A percentile compares a stretch with the other conserved stretches of the same genome.
Evolutionary conservation across 331 rosid genomes (phyloP).

Genomic region (Telfairia occidentalis): DNA sequence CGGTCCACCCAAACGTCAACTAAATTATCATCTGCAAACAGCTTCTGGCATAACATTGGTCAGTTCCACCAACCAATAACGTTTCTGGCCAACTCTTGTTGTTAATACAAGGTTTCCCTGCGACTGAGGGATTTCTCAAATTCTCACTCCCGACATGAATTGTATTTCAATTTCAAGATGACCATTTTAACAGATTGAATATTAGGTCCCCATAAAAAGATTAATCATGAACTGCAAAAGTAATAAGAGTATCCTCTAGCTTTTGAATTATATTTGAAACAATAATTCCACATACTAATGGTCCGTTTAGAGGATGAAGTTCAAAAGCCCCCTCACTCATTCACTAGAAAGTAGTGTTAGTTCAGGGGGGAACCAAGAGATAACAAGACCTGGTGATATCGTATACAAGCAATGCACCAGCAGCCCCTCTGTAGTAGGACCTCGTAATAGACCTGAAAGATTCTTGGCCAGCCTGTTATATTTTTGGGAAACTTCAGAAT

Average conservation of each 20-base stretch:
- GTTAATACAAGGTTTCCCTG: neutral
- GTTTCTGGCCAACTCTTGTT: neutral
- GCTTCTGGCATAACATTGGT: neutral
- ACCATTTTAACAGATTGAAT: neutral
- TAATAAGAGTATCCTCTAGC: neutral
- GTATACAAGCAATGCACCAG: constrained; percentile 93
- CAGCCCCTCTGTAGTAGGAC: constrained; percentile 94
- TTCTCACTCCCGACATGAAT: neutral
- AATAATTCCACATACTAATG: neutral
- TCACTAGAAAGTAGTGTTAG: neutral
- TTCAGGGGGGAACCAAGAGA: constrained; percentile 10
- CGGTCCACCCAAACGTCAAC: neutral
- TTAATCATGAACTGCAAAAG: neutral
- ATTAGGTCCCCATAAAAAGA: neutral
- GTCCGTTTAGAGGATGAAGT: neutral
- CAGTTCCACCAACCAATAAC: neutral
- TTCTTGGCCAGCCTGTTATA: constrained; percentile 86
- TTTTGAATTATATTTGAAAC: neutral
- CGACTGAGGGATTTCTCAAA: neutral
- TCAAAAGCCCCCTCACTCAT: neutral
- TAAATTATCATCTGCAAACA: neutral
- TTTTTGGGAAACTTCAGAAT: neutral
- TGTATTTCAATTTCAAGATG: neutral
- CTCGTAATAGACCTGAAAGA: constrained; percentile 92
- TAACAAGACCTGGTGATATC: constrained; percentile 83